phyloP scores from a whole-genome alignment of 768 basidiomycete species.

The Astraeus odoratus region DNA sequence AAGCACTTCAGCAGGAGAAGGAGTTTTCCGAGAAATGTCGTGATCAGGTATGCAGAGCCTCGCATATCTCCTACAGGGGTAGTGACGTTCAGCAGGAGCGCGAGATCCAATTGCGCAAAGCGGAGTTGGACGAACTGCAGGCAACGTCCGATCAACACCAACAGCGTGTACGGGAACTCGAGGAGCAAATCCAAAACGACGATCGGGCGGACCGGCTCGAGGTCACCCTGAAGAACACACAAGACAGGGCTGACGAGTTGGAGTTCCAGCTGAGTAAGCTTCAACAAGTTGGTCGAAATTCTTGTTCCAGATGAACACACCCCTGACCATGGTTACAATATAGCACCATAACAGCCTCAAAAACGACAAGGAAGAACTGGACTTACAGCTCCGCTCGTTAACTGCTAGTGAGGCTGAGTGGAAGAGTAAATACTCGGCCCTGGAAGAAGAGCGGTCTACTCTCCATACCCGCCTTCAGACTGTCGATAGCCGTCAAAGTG shows the following conservation, averaged over 20 bases:
- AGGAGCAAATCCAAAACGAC: slow-evolving; percentile 79
- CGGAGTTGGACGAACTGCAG: slow-evolving; percentile 44
- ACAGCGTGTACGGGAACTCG: slow-evolving; percentile 59
- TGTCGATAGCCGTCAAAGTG: slow-evolving; percentile 40
- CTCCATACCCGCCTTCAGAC: slow-evolving; percentile 38
- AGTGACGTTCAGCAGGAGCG: slow-evolving; percentile 47
- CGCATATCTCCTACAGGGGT: not conserved
- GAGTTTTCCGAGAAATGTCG: slow-evolving; percentile 32
- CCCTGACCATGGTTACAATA: slow-evolving; percentile 1
- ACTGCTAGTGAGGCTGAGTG: slow-evolving; percentile 41
- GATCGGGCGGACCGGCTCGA: slow-evolving; percentile 75
- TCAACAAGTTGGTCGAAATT: slow-evolving; percentile 51
- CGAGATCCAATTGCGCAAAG: slow-evolving; percentile 60
- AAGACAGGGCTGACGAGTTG: slow-evolving; percentile 76
- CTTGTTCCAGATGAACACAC: not conserved
- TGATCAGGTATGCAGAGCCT: slow-evolving; percentile 26
- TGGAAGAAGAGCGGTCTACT: slow-evolving; percentile 35
- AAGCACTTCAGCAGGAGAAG: slow-evolving; percentile 39
- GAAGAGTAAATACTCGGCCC: slow-evolving; percentile 39
- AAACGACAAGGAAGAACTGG: slow-evolving; percentile 52
- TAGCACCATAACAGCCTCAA: slow-evolving; percentile 56
- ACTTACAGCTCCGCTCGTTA: slow-evolving; percentile 37
- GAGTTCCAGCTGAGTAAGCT: slow-evolving; percentile 77
- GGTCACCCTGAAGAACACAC: slow-evolving; percentile 65
- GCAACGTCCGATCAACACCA: slow-evolving; percentile 47